These are phyloP conservation scores for Cercospora citrullina DNA, from an alignment of 2,329 filamentous ascomycete genomes.

Conservation along the genomic window DNA sequence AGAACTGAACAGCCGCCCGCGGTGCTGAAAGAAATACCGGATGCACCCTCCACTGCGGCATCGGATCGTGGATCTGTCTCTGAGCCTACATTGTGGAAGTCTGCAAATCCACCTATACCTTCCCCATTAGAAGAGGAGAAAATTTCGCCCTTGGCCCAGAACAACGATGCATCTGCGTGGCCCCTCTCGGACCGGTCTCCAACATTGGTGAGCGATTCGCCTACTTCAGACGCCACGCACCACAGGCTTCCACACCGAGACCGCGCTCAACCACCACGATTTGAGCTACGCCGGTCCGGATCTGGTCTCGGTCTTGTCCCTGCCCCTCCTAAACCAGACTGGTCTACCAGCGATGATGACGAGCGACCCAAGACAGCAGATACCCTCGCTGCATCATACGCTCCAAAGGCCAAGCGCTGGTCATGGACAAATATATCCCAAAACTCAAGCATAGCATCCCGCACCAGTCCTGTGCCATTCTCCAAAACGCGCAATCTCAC, in stretches of 20 bases:
- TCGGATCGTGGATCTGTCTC: neutral
- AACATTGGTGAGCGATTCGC: neutral
- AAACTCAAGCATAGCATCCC: neutral
- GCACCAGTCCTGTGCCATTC: neutral
- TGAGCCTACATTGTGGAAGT: constrained; percentile 13
- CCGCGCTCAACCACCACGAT: constrained; percentile 5
- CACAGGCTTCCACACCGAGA: neutral
- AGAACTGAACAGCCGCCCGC: constrained; percentile 26
- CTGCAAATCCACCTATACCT: constrained; percentile 15
- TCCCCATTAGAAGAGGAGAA: neutral
- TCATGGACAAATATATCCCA: constrained; percentile 7
- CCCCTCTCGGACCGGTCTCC: neutral
- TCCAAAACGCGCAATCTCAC: neutral
- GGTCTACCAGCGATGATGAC: neutral
- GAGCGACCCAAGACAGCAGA: neutral
- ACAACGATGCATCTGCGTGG: neutral
- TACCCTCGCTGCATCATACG: neutral
- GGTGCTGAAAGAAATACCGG: constrained; percentile 9
- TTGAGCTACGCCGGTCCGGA: neutral
- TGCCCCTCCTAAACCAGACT: neutral
- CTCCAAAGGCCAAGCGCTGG: neutral
- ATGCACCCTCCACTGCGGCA: neutral
- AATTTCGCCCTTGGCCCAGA: neutral
- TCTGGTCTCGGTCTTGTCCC: neutral
- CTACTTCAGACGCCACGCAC: neutral